Evolutionary conservation across 768 basidiomycete genomes (phyloP).

Genomic region (Lentinula detonsa): DNA sequence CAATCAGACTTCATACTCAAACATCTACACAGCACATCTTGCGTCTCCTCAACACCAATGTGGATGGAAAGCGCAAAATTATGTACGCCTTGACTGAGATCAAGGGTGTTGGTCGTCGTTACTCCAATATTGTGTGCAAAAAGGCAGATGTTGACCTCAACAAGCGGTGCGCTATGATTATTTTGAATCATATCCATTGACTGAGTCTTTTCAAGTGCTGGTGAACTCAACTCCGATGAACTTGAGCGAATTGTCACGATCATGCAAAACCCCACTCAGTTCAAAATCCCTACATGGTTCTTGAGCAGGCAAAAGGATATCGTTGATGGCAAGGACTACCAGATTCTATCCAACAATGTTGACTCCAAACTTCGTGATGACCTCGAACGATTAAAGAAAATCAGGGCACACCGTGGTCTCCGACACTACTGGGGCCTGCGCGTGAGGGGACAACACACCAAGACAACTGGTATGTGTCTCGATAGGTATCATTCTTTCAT

Average conservation of each 20-base stretch:
- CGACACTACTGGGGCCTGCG: slow-evolving; percentile 92
- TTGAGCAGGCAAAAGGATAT: slow-evolving; percentile 99
- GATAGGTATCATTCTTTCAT: neutral
- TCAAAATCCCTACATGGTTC: slow-evolving; percentile 99
- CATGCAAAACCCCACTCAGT: slow-evolving; percentile 98
- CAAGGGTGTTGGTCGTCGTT: slow-evolving; percentile 99
- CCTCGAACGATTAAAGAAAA: slow-evolving; percentile 98
- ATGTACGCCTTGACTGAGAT: slow-evolving; percentile 99
- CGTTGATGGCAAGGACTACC: slow-evolving; percentile 93
- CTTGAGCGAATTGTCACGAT: slow-evolving; percentile 98
- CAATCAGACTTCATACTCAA: slow-evolving; percentile 1
- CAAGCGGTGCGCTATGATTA: slow-evolving; percentile 73
- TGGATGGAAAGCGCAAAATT: slow-evolving; percentile 98
- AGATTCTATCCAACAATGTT: slow-evolving; percentile 93
- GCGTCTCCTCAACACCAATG: slow-evolving; percentile 99
- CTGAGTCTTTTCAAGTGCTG: slow-evolving; percentile 57
- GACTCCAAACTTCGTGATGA: slow-evolving; percentile 99
- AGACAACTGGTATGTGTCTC: slow-evolving; percentile 80
- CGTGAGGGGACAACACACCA: slow-evolving; percentile 98
- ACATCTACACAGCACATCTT: slow-evolving; percentile 77
- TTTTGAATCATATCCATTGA: neutral
- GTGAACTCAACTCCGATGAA: slow-evolving; percentile 99
- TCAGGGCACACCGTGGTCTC: slow-evolving; percentile 91
- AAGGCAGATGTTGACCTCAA: slow-evolving; percentile 98
- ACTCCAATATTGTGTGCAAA: slow-evolving; percentile 99